Base-by-base conservation (phyloP, 2,329 filamentous ascomycete species). In the Diaporthe longicolla region DNA sequence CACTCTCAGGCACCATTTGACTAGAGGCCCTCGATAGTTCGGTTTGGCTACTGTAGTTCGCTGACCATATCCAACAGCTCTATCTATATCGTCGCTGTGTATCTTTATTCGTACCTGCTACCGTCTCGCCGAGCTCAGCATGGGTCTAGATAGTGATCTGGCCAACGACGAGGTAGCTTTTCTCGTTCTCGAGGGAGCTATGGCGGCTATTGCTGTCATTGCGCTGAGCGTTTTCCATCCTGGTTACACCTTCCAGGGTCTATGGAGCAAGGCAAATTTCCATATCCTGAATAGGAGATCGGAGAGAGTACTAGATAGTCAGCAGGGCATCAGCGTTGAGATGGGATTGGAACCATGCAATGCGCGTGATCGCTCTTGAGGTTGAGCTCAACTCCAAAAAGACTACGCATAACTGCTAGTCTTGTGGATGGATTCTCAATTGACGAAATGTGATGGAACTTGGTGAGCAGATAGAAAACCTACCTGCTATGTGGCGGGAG, bases 101-200 rank as follows among this genome's bases (percentile, higher is more conserved):
- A 88, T 91, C 77, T 85, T 90, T 72, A 85, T 88, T 32, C 83
- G 89, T 29, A 88, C 85, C 57, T 84, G 88, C 45, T 91, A 89
- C 77, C 85, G 89, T 55, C 86, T 89, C 26, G 86, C 86, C 0
- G 89, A 91, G 81, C 79, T 91, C 72, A 86, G 84, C 73, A 83
- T 87, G 32, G 89, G 89, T 4, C 91, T 87, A 82, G 77, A 76
- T 7, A 88, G 88, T 0, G 78, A 82, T 26, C 78, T 91, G 76
- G 86, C 88, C 71, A 79, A 79, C 57, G 80, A 86, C 37, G 78
- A 87, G 77, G 78, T 78, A 1, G 77, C 83, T 13, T 87, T 87
- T 75, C 84, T 87, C 74, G 81, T 77, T 1, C 78, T 87, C 9
- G 85, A 87, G 79, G 83, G 83, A n/a, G 84, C 84, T 59, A 77